Evolutionary conservation across 2,329 filamentous ascomycete species (phyloP), one percentile per base, ranked within the genome.

Genomic region (Phoma herbarum): DNA sequence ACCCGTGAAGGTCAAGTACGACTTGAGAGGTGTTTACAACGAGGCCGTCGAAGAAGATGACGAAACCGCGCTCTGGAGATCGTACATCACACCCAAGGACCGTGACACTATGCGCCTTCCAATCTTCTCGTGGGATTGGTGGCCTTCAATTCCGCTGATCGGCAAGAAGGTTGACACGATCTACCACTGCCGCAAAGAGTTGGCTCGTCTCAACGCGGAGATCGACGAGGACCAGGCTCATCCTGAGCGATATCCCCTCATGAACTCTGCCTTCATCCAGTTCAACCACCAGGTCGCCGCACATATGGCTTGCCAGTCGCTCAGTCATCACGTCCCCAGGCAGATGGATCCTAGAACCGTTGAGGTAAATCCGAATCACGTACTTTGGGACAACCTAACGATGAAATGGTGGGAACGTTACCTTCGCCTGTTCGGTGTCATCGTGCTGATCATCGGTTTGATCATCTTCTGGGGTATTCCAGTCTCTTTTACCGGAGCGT

Each of bases 241-340:
- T 47, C 90, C 91, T 0, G 93, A 97, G 65, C 87, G 89, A 4
- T 98, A 92, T 62, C 93, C 94, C 0, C 80, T 93, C 45, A 96
- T 97, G 93, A 97, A 91, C 70, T 97, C 94, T 0, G 95, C 95
- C 0, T 99, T 99, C 68, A 93, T 99, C 61, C 95, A 99, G 74
- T 99, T 99, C 83, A 97, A 99, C 72, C 90, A 97, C 72, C 95
- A 99, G 75, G 91, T 97, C 1, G 93, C 94, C 6, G 95, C 95
- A 0, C 95, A 99, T 71, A 98, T 99, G 95, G 95, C 94, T 57
- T 97, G 93, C 74, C 95, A 99, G 75, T 88, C 92, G 46, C 84
- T 96, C 44, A 93, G 90, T 37, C 93, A 98, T 74, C 95, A 99
- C 70, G 78, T 97, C 1, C 95, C 95, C 1, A 91, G 91, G 68